phyloP scores from a whole-genome alignment of 1,284 basidiomycete species.

The Inonotus hispidus region DNA sequence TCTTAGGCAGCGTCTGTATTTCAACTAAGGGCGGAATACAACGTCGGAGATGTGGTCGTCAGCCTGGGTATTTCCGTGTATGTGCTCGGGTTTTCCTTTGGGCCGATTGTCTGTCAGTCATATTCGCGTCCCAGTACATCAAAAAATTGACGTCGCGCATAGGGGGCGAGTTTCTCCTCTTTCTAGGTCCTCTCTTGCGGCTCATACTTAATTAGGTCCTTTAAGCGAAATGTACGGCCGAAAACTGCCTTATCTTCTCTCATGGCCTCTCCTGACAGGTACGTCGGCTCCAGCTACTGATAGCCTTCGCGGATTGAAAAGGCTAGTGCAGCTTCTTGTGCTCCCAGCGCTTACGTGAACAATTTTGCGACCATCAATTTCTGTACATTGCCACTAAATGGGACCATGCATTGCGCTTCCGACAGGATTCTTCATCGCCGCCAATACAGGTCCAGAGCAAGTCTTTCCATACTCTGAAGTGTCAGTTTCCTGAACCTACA shows the following conservation, averaged over 20 bases:
- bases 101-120: slow-evolving; percentile 25
- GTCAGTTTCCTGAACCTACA: neutral
- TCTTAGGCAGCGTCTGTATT: slow-evolving; percentile 25
- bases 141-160: neutral
- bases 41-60: slow-evolving; percentile 20
- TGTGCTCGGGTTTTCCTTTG: slow-evolving; percentile 27
- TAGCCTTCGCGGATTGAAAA: neutral
- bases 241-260: slow-evolving; percentile 22
- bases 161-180: slow-evolving; percentile 23
- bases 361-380: slow-evolving; percentile 22
- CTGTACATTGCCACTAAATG: slow-evolving; percentile 11
- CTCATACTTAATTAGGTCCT: slow-evolving; percentile 20
- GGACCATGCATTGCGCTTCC: slow-evolving; percentile 25
- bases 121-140: neutral
- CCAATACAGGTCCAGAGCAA: slow-evolving; percentile 20
- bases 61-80: slow-evolving; percentile 26
- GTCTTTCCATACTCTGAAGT: neutral
- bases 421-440: slow-evolving; percentile 26
- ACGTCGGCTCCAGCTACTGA: neutral
- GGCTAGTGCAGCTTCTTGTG: slow-evolving; percentile 12
- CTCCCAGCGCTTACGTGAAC: slow-evolving; percentile 22
- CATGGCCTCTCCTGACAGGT: slow-evolving; percentile 27
- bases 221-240: slow-evolving; percentile 26
- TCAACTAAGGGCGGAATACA: slow-evolving; percentile 22
- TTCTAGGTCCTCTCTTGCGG: neutral